phyloP scores from a whole-genome alignment of 305 asterid species.

The Fraxinus floribunda region DNA sequence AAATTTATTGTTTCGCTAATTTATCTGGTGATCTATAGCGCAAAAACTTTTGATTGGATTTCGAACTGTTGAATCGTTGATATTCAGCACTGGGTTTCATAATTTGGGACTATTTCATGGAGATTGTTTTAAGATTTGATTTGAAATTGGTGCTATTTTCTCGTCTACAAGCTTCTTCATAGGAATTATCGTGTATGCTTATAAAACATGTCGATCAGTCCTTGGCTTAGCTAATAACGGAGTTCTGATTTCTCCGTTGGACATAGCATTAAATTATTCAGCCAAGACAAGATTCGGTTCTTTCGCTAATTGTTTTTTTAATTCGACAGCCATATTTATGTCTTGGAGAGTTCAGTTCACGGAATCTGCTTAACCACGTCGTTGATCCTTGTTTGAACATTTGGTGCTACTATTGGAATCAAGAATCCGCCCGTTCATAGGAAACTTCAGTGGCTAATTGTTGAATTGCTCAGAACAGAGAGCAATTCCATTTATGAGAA shows the following conservation, averaged over 20 bases:
- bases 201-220: neutral
- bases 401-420: conserved; percentile 28
- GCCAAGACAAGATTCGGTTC: neutral
- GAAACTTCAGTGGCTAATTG: conserved; percentile 24
- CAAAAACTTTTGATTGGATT: neutral
- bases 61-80: neutral
- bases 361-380: conserved; percentile 6
- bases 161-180: neutral
- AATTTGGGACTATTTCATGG: neutral
- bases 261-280: neutral
- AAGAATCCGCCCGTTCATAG: conserved; percentile 4
- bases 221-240: neutral
- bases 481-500: conserved; percentile 22
- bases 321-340: neutral
- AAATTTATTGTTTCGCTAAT: neutral
- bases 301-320: neutral
- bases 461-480: conserved; percentile 25
- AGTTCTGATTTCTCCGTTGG: neutral
- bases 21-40: neutral
- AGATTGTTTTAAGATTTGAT: neutral
- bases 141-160: neutral
- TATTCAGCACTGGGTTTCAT: neutral
- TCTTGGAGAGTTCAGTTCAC: neutral
- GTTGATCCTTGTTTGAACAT: neutral
- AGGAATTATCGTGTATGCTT: neutral